Percentiles rank a stretch among this genome's conserved stretches.
phyloP scores from a whole-genome alignment of 2,329 filamentous ascomycete genomes.

The Ampelomyces quisqualis region DNA sequence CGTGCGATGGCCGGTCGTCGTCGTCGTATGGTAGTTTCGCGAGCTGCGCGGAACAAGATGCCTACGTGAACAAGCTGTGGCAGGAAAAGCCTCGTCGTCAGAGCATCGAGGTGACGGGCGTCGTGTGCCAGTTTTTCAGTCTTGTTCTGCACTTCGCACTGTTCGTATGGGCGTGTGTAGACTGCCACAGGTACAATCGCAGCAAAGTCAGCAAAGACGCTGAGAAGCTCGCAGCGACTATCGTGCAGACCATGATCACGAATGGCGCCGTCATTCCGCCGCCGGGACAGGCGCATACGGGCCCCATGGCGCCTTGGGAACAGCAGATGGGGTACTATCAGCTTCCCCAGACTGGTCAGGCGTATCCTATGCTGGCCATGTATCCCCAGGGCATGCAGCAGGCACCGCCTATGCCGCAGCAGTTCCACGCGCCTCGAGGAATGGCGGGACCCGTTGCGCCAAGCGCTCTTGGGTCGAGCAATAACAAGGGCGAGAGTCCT shows the following conservation, averaged over 20 bases:
- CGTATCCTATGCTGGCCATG: constrained; percentile 11
- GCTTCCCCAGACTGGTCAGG: constrained; percentile 13
- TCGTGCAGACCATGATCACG: constrained; percentile 39
- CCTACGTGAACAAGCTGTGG: constrained; percentile 36
- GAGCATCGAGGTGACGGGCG: constrained; percentile 23
- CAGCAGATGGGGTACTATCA: constrained; percentile 13
- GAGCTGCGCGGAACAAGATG: constrained; percentile 33
- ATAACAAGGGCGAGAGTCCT: constrained; percentile 18
- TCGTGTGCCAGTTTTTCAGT: constrained; percentile 35
- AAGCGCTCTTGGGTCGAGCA: constrained; percentile 10
- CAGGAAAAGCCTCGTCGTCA: constrained; percentile 20
- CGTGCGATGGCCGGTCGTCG: constrained; percentile 13
- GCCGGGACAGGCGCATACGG: constrained; percentile 18
- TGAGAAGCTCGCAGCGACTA: constrained; percentile 35
- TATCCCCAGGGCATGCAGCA: constrained; percentile 11
- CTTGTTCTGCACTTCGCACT: constrained; percentile 37
- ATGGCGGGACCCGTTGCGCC: background rate
- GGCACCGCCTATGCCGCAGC: constrained; percentile 4
- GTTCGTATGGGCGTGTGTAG: constrained; percentile 45
- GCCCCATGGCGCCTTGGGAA: constrained; percentile 9
- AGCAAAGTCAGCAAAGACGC: constrained; percentile 31
- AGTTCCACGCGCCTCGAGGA: background rate
- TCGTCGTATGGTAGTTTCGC: constrained; percentile 10
- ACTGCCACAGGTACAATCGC: constrained; percentile 31
- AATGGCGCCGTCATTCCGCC: constrained; percentile 33